phyloP scores from a whole-genome alignment of 2,329 filamentous ascomycete genomes.

The Aspergillus pseudoviridinutans region DNA sequence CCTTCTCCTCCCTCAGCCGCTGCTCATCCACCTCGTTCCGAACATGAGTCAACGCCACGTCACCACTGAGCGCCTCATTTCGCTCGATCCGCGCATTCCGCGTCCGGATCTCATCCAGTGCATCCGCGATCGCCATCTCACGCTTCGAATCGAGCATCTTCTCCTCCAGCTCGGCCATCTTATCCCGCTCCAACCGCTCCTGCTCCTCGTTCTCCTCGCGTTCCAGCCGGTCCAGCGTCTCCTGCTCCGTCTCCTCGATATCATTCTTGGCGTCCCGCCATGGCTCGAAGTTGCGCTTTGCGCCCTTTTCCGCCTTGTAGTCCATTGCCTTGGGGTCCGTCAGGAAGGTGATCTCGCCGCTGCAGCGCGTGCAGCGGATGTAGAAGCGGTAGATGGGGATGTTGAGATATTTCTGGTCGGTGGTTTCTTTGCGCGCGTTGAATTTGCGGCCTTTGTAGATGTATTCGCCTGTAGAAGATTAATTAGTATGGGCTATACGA shows the following conservation, averaged over 20 bases:
- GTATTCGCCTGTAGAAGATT: conserved; percentile 58
- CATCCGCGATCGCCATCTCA: conserved; percentile 96
- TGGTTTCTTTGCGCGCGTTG: conserved; percentile 90
- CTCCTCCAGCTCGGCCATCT: conserved; percentile 91
- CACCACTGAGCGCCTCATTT: conserved; percentile 62
- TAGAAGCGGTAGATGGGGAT: conserved; percentile 90
- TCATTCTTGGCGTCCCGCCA: conserved; percentile 68
- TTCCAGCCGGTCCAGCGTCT: conserved; percentile 80
- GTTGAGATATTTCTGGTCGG: conserved; percentile 81
- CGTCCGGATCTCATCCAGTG: conserved; percentile 88
- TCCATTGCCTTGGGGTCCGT: conserved; percentile 96
- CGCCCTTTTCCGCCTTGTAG: conserved; percentile 75
- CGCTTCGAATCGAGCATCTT: conserved; percentile 90
- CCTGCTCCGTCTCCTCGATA: conserved; percentile 77
- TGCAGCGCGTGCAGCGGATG: conserved; percentile 83
- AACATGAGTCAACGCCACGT: conserved; percentile 54
- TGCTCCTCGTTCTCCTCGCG: conserved; percentile 63
- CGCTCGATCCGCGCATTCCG: conserved; percentile 84
- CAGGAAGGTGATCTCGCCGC: conserved; percentile 82
- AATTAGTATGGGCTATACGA: neutral
- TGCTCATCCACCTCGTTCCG: conserved; percentile 56
- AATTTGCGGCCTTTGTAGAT: conserved; percentile 94
- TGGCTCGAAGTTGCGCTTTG: conserved; percentile 87
- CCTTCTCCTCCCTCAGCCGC: conserved; percentile 64
- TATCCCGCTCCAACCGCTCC: conserved; percentile 70